A percentile compares a stretch with the other conserved stretches of the same genome.
Conservation (phyloP, 176 grass and related monocot species). For the Paspalum vaginatum region DNA sequence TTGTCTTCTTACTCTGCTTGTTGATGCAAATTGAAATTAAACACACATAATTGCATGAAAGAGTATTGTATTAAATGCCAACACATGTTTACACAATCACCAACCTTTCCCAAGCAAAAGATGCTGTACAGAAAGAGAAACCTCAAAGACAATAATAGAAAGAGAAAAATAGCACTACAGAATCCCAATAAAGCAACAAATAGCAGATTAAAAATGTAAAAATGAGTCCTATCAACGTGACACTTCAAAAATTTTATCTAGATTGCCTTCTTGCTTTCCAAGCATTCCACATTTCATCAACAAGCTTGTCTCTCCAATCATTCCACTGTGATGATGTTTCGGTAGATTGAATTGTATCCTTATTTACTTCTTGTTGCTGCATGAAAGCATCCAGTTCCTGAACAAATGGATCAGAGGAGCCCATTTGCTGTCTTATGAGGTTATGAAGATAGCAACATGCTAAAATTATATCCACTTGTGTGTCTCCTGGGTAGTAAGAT, state of each 20-base stretch:
- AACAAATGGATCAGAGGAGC: not conserved
- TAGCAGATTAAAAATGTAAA: no score
- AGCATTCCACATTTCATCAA: not conserved
- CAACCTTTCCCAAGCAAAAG: no score
- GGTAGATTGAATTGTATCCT: not conserved
- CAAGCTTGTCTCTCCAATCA: not conserved
- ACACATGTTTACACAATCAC: no score
- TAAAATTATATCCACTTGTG: not conserved
- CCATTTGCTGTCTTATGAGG: constrained; percentile 5
- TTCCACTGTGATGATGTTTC: not conserved
- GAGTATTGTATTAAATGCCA: no score
- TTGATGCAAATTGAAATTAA: not conserved
- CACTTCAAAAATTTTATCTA: not conserved
- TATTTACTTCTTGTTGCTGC: not conserved
- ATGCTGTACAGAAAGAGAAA: no score
- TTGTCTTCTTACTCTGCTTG: not conserved
- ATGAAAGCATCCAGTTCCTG: not conserved
- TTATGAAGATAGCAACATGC: not conserved
- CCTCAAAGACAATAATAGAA: not conserved
- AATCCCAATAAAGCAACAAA: not conserved
- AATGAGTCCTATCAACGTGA: not conserved
- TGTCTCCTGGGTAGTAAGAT: constrained; percentile 2
- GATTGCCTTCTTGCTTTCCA: not conserved
- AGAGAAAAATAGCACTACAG: not conserved
- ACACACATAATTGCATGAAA: not conserved